Evolutionary conservation across 2,329 filamentous ascomycete genomes (phyloP).

Genomic region (Clonostachys rhizophaga): DNA sequence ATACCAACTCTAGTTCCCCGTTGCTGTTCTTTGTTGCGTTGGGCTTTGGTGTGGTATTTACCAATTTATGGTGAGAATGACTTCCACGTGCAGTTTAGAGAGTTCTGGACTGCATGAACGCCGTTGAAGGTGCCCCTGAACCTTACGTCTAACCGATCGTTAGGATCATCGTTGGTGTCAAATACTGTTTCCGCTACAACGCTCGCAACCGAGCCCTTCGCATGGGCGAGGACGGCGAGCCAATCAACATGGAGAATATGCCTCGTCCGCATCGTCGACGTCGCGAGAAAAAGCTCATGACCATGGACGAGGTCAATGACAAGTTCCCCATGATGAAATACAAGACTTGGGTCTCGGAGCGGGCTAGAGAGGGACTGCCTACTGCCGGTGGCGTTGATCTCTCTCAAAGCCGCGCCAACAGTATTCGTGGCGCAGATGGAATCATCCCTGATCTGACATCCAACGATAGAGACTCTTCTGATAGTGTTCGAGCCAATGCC

Average conservation of each 20-base stretch:
- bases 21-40: conserved; percentile 83
- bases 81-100: not conserved
- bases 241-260: conserved; percentile 83
- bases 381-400: conserved; percentile 79
- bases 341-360: conserved; percentile 85
- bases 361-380: conserved; percentile 78
- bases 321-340: conserved; percentile 96
- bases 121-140: too few relatives aligned
- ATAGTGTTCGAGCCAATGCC: not conserved
- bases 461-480: not conserved
- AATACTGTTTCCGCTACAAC: conserved; percentile 99
- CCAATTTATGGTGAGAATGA: conserved; percentile 85
- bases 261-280: conserved; percentile 79
- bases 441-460: conserved; percentile 37
- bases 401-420: conserved; percentile 67
- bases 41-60: conserved; percentile 97
- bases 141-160: not conserved
- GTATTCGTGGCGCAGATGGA: conserved; percentile 63
- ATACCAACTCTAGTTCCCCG: conserved; percentile 31
- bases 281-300: conserved; percentile 97
- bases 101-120: too few relatives aligned
- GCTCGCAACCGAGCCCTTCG: conserved; percentile 81
- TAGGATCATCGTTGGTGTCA: conserved; percentile 99
- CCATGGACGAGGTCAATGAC: conserved; percentile 97
- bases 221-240: conserved; percentile 76